Base-by-base conservation (phyloP, 2,329 filamentous ascomycete species). In the Dothistroma pini region DNA sequence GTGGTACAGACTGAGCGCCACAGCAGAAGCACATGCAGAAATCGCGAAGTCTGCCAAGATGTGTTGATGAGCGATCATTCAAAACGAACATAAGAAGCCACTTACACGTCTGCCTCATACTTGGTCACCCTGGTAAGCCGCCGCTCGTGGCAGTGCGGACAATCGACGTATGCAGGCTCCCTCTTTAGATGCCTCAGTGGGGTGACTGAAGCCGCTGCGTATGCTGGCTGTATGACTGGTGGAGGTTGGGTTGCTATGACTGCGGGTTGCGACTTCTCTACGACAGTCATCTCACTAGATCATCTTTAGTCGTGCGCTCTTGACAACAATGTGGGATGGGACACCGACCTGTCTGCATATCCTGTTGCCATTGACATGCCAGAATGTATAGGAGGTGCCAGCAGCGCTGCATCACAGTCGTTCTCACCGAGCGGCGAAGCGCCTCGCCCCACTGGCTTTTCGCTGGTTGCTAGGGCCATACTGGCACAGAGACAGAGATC, bases 21-120 rank as follows among this genome's bases (percentile, higher is more conserved):
- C 50, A 53, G 50, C 25, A 53, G 10, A 53, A 22, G 50, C 50
- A 53, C n/a, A 53, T 53, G n/a, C 50, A 53, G 31, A 19, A 53
- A 35, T 53, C 50, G 50, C 25, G 25, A 4, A 25, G 11, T 19
- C 50, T 53, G 31, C 22, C 48, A 32, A n/a, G 49, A 12, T 6
- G 9, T 53, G 25, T 16, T 19, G 12, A 19, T 32, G 22, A 53
- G 50, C 25, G 10, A 29, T 29, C 21, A 19, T 50, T n/a, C 25
- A 9, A 11, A 6, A 12, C 11, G 16, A 19, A 35, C 31, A 31
- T 25, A 12, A 19, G 12, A 19, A 19, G 10, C 2, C n/a, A 53
- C 50, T 53, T 35, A 35, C 50, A 19, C 22, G 19, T 53, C 50
- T 35, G 35, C 50, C 19, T 53, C 29, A 11, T 53, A 53, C 31